Conservation (phyloP, 352 stramenopile genomes). For the Globisporangium lucens region DNA sequence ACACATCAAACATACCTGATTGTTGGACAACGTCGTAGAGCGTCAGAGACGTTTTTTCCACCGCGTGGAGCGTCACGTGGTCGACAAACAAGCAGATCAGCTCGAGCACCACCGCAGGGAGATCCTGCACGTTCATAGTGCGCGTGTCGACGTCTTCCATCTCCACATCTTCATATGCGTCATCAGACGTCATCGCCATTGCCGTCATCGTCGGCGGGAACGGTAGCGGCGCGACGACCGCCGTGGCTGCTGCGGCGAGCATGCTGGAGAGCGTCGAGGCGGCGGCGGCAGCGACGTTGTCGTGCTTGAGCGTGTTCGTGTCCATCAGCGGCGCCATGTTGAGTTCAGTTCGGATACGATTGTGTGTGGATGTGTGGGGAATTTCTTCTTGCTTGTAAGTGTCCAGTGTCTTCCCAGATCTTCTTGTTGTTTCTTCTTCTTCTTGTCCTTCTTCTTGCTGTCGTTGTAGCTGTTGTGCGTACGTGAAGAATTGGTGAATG, state of each 20-base stretch:
- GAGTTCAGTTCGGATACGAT: background rate
- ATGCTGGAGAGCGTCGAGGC: constrained; percentile 10
- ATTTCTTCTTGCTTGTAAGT: background rate
- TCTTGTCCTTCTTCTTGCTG: background rate
- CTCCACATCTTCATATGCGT: background rate
- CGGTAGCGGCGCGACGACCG: constrained; percentile 12
- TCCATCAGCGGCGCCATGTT: constrained; percentile 20
- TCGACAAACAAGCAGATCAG: constrained; percentile 57
- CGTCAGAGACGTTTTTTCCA: constrained; percentile 36
- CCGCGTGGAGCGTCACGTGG: constrained; percentile 46
- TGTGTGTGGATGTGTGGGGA: background rate
- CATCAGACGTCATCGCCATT: background rate
- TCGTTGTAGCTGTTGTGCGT: constrained; percentile 2
- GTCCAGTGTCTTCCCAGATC: background rate
- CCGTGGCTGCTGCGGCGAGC: background rate
- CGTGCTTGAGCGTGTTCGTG: constrained; percentile 16
- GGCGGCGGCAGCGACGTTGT: constrained; percentile 1
- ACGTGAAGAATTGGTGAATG: constrained; percentile 11
- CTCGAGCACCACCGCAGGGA: constrained; percentile 46
- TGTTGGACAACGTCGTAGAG: constrained; percentile 36
- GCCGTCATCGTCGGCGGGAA: constrained; percentile 4
- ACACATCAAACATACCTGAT: constrained; percentile 27
- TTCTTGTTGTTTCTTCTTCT: background rate
- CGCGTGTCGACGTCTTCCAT: background rate
- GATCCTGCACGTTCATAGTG: constrained; percentile 16